Percentiles rank a stretch among this genome's conserved stretches.
Conservation (phyloP, 208 protist species). For the Acanthamoeba triangularis region DNA sequence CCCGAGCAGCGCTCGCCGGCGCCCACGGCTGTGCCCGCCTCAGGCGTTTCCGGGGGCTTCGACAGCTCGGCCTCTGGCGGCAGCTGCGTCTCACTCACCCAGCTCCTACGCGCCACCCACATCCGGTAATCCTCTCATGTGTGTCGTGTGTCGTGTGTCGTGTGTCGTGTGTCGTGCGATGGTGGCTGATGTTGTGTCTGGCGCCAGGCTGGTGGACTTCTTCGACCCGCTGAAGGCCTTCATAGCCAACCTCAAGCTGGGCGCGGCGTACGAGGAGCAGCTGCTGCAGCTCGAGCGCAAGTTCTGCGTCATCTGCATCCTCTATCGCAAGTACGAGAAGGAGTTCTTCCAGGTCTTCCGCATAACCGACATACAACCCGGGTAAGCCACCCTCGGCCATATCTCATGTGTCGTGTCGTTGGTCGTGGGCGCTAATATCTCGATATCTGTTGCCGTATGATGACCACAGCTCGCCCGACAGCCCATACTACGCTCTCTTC, state of each 20-base stretch:
- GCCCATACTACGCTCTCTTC: not conserved
- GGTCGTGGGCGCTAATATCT: not conserved
- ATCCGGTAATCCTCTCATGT: conserved; percentile 33
- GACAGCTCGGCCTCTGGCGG: not conserved
- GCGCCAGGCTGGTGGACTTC: conserved; percentile 49
- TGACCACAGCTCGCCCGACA: not conserved
- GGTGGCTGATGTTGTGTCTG: not conserved
- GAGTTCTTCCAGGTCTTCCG: conserved; percentile 59
- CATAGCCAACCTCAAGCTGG: conserved; percentile 53
- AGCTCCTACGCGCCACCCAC: conserved; percentile 54
- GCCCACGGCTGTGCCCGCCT: not conserved
- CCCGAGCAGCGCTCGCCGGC: not conserved
- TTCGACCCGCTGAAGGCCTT: conserved; percentile 69
- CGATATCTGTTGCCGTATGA: not conserved
- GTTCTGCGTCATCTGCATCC: conserved; percentile 66
- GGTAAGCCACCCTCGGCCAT: not conserved
- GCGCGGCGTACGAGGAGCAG: conserved; percentile 26
- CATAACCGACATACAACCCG: not conserved
- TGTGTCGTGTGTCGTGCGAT: not conserved
- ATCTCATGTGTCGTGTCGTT: not conserved
- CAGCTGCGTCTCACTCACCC: conserved; percentile 64
- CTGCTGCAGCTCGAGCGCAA: conserved; percentile 58
- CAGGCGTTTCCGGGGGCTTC: not conserved
- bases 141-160: not conserved
- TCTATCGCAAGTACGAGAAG: conserved; percentile 71